Conservation (phyloP, 2,329 filamentous ascomycete genomes). For the Nemania bipapillata region DNA sequence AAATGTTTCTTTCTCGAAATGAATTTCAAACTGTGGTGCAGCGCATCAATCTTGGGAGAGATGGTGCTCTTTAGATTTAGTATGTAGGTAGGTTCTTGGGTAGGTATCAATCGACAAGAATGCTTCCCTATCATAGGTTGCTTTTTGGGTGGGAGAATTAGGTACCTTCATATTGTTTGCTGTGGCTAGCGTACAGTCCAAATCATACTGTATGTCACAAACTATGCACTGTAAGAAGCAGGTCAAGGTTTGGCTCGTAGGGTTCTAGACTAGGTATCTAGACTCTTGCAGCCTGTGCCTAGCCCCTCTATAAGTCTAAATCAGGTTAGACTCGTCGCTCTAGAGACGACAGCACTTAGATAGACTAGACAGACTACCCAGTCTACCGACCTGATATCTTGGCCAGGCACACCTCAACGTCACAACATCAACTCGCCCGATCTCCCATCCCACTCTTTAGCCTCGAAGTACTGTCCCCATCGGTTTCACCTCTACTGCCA, state of each 20-base stretch:
- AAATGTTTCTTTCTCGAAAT: neutral
- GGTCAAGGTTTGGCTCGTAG: slow-evolving; percentile 15
- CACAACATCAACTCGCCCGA: slow-evolving; percentile 28
- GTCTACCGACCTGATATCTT: too few relatives aligned
- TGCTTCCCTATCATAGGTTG: neutral
- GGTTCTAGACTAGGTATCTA: neutral
- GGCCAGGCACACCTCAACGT: slow-evolving; percentile 33
- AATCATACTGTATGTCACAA: neutral
- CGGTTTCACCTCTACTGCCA: slow-evolving; percentile 3
- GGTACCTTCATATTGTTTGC: neutral
- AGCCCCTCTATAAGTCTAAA: slow-evolving; percentile 30
- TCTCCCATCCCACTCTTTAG: neutral
- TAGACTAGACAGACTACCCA: too few relatives aligned
- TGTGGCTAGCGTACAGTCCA: slow-evolving; percentile 4
- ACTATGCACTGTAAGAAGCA: neutral
- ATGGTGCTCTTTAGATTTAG: neutral
- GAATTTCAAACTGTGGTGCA: neutral
- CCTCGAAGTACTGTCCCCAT: slow-evolving; percentile 17
- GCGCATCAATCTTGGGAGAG: neutral
- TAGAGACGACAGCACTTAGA: slow-evolving; percentile 22
- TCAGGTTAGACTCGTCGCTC: slow-evolving; percentile 31
- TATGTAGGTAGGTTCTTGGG: neutral
- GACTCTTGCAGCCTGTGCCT: neutral
- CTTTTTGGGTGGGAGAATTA: slow-evolving; percentile 9
- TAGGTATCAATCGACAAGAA: neutral